These are phyloP conservation scores for Yamadazyma ubonensis DNA, from an alignment of 805 yeast genomes.

Conservation along the genomic window DNA sequence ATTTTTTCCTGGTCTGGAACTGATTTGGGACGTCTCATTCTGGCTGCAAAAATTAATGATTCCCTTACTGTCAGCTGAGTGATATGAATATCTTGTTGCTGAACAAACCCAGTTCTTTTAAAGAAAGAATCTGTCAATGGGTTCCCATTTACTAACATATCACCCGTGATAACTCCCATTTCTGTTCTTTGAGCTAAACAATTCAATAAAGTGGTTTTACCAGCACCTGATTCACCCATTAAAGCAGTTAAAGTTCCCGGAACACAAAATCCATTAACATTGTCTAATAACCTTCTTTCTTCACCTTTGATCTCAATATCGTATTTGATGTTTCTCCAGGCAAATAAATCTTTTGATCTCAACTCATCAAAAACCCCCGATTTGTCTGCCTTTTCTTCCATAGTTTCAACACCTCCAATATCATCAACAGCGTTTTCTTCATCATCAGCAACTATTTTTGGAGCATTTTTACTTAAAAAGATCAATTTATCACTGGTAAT, in stretches of 20 bases:
- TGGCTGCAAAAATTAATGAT: slow-evolving; percentile 68
- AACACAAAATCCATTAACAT: slow-evolving; percentile 63
- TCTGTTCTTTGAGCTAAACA: slow-evolving; percentile 70
- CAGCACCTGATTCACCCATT: slow-evolving; percentile 89
- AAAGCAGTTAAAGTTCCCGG: slow-evolving; percentile 81
- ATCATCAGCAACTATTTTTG: slow-evolving; percentile 28
- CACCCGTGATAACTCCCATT: slow-evolving; percentile 67
- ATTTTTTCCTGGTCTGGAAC: slow-evolving; percentile 58
- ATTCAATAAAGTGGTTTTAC: slow-evolving; percentile 75
- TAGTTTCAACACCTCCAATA: slow-evolving; percentile 17
- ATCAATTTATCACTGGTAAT: slow-evolving; percentile 44
- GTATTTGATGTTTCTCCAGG: slow-evolving; percentile 40
- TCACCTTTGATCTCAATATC: slow-evolving; percentile 38
- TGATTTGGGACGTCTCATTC: slow-evolving; percentile 63
- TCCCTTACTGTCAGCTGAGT: slow-evolving; percentile 71
- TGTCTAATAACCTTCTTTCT: slow-evolving; percentile 39
- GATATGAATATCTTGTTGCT: slow-evolving; percentile 77
- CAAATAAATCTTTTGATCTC: slow-evolving; percentile 26
- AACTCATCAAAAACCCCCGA: slow-evolving; percentile 4
- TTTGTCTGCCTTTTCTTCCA: slow-evolving; percentile 8
- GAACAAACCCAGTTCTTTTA: slow-evolving; percentile 77
- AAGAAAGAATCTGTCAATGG: slow-evolving; percentile 65
- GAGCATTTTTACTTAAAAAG: slow-evolving; percentile 25
- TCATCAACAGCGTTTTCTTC: slow-evolving; percentile 24
- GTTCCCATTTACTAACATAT: slow-evolving; percentile 61